phyloP scores from a whole-genome alignment of 2,329 filamentous ascomycete genomes.

The Ceratocystis ficicola region DNA sequence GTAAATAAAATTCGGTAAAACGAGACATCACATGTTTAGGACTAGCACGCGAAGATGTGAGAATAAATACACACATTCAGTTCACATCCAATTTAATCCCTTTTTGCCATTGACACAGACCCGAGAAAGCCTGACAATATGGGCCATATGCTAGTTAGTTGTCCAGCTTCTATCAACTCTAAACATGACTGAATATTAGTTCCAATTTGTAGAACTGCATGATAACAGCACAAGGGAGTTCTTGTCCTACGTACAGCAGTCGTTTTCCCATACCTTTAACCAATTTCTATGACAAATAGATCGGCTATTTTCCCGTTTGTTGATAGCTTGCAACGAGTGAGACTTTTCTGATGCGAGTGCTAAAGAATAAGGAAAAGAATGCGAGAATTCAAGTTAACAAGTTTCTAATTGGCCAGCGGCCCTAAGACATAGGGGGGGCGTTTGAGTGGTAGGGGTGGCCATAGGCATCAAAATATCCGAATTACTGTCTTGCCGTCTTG shows the following conservation, averaged over 20 bases:
- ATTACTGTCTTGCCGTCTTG: neutral
- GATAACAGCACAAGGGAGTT: neutral
- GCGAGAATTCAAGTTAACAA: neutral
- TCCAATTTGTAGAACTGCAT: neutral
- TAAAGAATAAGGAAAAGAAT: neutral
- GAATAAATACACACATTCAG: too few relatives aligned
- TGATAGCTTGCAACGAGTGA: neutral
- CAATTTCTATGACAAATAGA: constrained; percentile 4
- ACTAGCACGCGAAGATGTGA: too few relatives aligned
- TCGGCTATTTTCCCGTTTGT: neutral
- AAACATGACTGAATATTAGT: neutral
- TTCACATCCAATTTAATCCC: too few relatives aligned
- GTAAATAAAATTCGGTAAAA: too few relatives aligned
- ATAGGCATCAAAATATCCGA: neutral
- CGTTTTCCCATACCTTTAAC: neutral
- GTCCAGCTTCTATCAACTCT: too few relatives aligned
- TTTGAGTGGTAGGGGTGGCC: neutral
- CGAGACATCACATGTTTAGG: too few relatives aligned
- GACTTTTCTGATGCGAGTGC: neutral
- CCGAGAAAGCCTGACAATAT: too few relatives aligned
- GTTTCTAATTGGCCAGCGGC: neutral
- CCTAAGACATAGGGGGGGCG: neutral
- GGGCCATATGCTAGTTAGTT: too few relatives aligned
- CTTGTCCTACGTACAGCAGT: neutral
- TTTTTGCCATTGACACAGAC: too few relatives aligned